Base-by-base conservation (phyloP, 176 grass and related monocot genomes). In the Themeda triandra region DNA sequence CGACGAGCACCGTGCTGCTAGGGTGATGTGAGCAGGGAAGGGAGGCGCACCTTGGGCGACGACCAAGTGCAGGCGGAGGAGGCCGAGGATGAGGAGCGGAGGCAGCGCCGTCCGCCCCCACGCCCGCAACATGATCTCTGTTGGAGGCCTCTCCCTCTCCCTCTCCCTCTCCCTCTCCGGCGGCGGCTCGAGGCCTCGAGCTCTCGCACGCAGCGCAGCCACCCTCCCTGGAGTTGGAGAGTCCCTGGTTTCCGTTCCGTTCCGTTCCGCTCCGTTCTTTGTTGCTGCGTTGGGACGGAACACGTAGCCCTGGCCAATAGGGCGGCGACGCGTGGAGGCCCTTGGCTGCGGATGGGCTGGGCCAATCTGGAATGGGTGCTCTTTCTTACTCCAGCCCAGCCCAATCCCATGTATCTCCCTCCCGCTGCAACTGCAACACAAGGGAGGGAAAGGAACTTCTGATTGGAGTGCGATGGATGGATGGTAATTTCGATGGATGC, bases 51-150 rank as follows among this genome's bases (percentile, higher is more conserved):
- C 86, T 79, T 84, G 81, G 27, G 80, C 75, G 42, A 24, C 19
- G 56, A 72, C 65, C 41, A 83, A 70, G 8, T 69, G 79, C 23
- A 81, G 79, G 64, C 51, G 79, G 66, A 81, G 79, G 66, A 70
- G 46, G 48, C 65, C 69, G 46, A 81, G 67, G 58, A 79, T 62
- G 54, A 88, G 86, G 15, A 88, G 74, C 67, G 78, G 80, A 29
- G 67, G 75, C 80, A 88, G 56, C 67, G 36, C 19, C 81, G 62
- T 21, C 66, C 75, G 66, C 86, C 41, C 40, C 70, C 79, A 63
- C 31, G 64, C 40, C 84, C 67, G 32, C 31, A n/a, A 53, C 86
- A 88, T 83, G 66, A 56, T 49, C 58, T 27, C 71, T 63, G 41
- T n/a, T n/a, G n/a, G n/a, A n/a, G n/a, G n/a, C n/a, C n/a, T n/a